A percentile compares a stretch with the other conserved stretches of the same genome.
Conservation (phyloP, 176 grass and related monocot species). For the Themeda triandra region DNA sequence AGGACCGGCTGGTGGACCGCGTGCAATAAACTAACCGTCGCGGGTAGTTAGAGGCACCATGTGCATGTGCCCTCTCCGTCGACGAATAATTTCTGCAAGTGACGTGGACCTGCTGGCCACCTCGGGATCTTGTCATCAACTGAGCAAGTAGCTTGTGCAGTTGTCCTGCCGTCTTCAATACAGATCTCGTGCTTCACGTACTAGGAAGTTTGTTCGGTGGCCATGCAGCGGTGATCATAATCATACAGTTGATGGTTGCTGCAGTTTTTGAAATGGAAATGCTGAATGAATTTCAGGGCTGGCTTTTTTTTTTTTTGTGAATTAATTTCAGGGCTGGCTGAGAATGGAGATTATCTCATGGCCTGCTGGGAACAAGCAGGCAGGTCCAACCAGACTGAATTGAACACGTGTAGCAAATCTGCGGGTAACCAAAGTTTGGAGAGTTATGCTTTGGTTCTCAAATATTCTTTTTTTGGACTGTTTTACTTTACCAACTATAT, state of each 20-base stretch:
- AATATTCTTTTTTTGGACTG: neutral
- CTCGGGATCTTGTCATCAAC: neutral
- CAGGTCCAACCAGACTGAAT: neutral
- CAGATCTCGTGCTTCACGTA: neutral
- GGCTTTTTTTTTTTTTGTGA: no score
- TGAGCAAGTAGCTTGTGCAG: neutral
- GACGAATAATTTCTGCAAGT: neutral
- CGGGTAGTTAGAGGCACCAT: neutral
- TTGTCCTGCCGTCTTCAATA: neutral
- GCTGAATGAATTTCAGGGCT: neutral
- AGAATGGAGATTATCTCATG: neutral
- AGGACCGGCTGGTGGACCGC: constrained; percentile 15
- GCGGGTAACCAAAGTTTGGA: neutral
- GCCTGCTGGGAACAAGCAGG: neutral
- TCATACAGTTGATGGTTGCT: neutral
- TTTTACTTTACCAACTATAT: neutral
- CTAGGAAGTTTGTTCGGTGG: neutral
- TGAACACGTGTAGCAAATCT: neutral
- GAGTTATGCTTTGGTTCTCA: neutral
- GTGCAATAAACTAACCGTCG: constrained; percentile 19
- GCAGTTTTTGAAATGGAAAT: neutral
- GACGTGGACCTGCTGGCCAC: neutral
- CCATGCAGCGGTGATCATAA: neutral
- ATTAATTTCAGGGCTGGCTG: neutral
- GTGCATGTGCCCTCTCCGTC: neutral